A percentile compares a stretch with the other conserved stretches of the same genome.
Conservation (phyloP, 495 filamentous ascomycete genomes). For the Lineolata rhizophorae region DNA sequence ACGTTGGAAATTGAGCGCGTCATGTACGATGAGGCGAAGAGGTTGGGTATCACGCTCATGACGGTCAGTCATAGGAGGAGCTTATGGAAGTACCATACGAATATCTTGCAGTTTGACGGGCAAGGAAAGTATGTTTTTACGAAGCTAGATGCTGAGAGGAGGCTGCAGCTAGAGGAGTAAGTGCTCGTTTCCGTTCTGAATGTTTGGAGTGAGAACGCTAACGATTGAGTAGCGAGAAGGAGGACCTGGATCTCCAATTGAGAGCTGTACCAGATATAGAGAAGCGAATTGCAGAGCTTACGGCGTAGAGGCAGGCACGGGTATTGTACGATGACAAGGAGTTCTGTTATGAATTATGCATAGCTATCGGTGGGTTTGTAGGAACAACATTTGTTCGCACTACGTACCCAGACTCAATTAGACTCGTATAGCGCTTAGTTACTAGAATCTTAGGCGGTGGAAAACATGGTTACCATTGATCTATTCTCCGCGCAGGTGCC, state of each 20-base stretch:
- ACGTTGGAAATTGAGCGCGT: slow-evolving; percentile 82
- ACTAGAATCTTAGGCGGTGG: no score
- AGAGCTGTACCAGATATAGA: slow-evolving; percentile 72
- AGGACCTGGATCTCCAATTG: slow-evolving; percentile 72
- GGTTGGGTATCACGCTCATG: slow-evolving; percentile 79
- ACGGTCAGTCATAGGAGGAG: slow-evolving; percentile 81
- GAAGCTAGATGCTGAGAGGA: slow-evolving; percentile 66
- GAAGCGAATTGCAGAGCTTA: slow-evolving; percentile 61
- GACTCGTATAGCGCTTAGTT: no score
- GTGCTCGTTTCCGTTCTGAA: slow-evolving; percentile 4
- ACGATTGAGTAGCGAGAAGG: slow-evolving; percentile 49
- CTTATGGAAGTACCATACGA: slow-evolving; percentile 87
- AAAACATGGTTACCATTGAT: no score
- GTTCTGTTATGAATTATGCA: no score
- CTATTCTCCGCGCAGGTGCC: no score
- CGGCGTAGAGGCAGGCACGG: no score
- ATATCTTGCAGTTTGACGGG: slow-evolving; percentile 91
- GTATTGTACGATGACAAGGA: no score
- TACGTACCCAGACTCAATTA: no score
- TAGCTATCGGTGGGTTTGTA: no score
- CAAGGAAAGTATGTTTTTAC: slow-evolving; percentile 84
- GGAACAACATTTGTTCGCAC: no score
- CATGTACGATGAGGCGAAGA: slow-evolving; percentile 95
- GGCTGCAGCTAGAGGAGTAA: slow-evolving; percentile 71
- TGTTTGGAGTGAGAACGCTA: slow-evolving; percentile 1